Conservation (phyloP, 1,284 basidiomycete genomes). For the Moesziomyces antarcticus region DNA sequence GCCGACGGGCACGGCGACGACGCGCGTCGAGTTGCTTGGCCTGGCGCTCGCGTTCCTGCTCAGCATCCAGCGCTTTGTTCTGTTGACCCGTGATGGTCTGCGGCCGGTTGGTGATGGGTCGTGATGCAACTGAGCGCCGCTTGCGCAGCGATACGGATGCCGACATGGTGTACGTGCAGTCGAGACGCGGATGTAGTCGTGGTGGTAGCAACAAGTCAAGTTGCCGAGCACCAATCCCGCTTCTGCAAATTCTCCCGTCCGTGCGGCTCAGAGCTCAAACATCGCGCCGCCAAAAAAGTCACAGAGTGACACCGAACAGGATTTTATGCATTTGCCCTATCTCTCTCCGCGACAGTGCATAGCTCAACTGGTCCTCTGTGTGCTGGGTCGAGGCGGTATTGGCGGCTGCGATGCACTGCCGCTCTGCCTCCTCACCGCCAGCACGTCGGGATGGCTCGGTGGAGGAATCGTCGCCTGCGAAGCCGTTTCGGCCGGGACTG, state of each 20-base stretch:
- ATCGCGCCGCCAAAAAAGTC: too few species aligned
- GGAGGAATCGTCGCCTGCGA: conserved; percentile 1
- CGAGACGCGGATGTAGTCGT: background rate
- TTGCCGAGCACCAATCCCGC: too few species aligned
- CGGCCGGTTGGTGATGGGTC: conserved; percentile 40
- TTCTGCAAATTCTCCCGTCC: background rate
- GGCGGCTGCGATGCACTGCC: conserved; percentile 1
- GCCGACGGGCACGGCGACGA: conserved; percentile 32
- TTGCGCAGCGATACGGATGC: conserved; percentile 39
- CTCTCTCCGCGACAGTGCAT: too few species aligned
- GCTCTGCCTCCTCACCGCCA: conserved; percentile 5
- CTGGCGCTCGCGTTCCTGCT: conserved; percentile 42
- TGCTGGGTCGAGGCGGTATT: conserved; percentile 4
- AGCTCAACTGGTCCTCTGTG: too few species aligned
- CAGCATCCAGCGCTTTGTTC: conserved; percentile 33
- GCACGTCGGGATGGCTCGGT: conserved; percentile 11
- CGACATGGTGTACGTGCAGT: conserved; percentile 10
- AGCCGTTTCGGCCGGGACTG: too few species aligned
- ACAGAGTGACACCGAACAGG: too few species aligned
- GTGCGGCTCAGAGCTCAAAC: background rate
- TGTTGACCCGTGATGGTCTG: conserved; percentile 47
- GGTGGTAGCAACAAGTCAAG: background rate
- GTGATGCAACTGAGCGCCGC: conserved; percentile 29
- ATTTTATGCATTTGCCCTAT: too few species aligned
- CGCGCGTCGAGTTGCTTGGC: conserved; percentile 36